Percentiles rank a stretch among this genome's conserved stretches.
phyloP scores from a whole-genome alignment of 169 alveolate genomes.

The Sarcocystis neurona region DNA sequence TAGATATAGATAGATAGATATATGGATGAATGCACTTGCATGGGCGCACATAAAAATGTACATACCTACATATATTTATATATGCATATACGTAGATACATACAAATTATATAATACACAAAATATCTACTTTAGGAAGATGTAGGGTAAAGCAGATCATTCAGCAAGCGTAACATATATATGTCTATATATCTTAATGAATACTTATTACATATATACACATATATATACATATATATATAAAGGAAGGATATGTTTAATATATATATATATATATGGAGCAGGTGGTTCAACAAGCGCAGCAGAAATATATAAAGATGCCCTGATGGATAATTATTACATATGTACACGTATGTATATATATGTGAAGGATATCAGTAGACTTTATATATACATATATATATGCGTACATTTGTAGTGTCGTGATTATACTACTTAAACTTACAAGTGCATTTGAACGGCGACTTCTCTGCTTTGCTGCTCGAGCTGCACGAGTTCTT shows the following conservation, averaged over 20 bases:
- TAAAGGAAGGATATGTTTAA: too few relatives aligned
- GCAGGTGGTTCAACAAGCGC: too few relatives aligned
- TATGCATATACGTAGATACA: too few relatives aligned
- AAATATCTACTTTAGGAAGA: too few relatives aligned
- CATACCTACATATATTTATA: too few relatives aligned
- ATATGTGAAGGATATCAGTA: not conserved
- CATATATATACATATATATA: not conserved
- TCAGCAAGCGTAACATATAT: too few relatives aligned
- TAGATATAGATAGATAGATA: conserved; percentile 5
- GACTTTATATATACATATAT: not conserved
- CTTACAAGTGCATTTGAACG: conserved; percentile 18
- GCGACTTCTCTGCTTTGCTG: not conserved
- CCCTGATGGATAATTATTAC: not conserved
- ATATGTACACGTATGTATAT: not conserved
- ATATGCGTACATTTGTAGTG: not conserved
- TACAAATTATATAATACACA: too few relatives aligned
- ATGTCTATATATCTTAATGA: not conserved
- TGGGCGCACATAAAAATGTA: too few relatives aligned
- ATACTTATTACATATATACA: not conserved
- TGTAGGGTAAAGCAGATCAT: too few relatives aligned
- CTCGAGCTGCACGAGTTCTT: conserved; percentile 5
- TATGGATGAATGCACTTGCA: too few relatives aligned
- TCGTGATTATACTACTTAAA: too few relatives aligned
- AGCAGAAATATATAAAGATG: not conserved
- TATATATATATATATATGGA: not conserved